Base-by-base conservation (phyloP, 805 yeast genomes). In the Yamadazyma paraphyllophila region DNA sequence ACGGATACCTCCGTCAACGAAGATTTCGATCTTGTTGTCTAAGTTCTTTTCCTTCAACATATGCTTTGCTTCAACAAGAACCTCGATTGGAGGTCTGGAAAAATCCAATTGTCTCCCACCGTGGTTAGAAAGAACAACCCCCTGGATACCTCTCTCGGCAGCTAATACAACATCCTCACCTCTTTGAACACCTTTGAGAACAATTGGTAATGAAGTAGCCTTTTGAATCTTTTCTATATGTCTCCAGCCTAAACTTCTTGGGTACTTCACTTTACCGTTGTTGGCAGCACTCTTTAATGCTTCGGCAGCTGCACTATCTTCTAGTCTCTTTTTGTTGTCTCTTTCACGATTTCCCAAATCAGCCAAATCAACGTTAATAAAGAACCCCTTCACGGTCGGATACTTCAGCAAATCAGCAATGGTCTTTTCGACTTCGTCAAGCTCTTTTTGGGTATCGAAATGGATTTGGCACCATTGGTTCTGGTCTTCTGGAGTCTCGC, bases 41-140 rank as follows among this genome's bases (percentile, higher is more conserved):
- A 42, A 25, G 11, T 34, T 34, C 10, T 42, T 26, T 25, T 47
- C 43, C 70, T 77, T 77, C 4, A 82, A 76, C 51, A 85, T 95
- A 7, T 83, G 85, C 39, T 85, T 50, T 2, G 81, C 76, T 51
- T 85, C 96, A 3, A 85, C 87, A 40, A 88, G 66, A 4, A 85
- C 78, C 60, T 82, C 86, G 29, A 88, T 72, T 2, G 91, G 84
- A 0, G 96, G 80, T 13, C 87, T 75, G 1, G 95, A 74, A 56
- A 80, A 85, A 66, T 88, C 96, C 46, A 88, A 69, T 65, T 88
- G 96, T 49, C 96, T 74, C 39, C 96, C 96, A 49, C 96, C 96
- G 63, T 88, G 96, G 60, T 88, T 88, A 2, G 95, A 87, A 40
- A 88, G 56, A 4, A 89, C 86, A 14, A 88, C 83, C 35, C 91